Evolutionary conservation across 306 rosid genomes (phyloP).

Genomic region (Dalbergia cultrata): DNA sequence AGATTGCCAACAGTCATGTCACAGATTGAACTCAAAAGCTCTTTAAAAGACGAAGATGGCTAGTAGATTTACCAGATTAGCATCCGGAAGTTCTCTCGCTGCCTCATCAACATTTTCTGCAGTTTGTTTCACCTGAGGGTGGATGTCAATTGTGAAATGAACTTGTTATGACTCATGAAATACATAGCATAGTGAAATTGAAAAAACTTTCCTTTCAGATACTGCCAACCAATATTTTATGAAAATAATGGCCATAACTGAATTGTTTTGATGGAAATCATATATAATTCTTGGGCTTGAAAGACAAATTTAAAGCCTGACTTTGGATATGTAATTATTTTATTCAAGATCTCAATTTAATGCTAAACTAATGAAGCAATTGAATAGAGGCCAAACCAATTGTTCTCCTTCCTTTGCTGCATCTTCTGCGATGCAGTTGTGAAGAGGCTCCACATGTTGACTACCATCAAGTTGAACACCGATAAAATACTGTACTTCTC

Average conservation of each 20-base stretch:
- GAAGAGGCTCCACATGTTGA: constrained; percentile 91
- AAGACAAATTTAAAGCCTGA: constrained; percentile 28
- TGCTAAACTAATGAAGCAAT: constrained; percentile 16
- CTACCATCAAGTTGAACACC: constrained; percentile 99
- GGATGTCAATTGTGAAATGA: constrained; percentile 40
- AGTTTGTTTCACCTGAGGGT: constrained; percentile 76
- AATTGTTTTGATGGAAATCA: not conserved
- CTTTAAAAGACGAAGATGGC: constrained; percentile 28
- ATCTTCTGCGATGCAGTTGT: constrained; percentile 69
- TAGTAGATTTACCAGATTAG: constrained; percentile 71
- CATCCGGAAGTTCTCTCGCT: constrained; percentile 95
- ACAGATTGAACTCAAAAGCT: constrained; percentile 37
- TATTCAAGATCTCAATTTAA: constrained; percentile 2
- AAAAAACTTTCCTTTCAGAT: constrained; percentile 14
- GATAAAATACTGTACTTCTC: constrained; percentile 96
- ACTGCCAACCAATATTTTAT: too few species aligned
- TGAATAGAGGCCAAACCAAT: constrained; percentile 60
- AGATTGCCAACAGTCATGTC: constrained; percentile 46
- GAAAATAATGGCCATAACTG: too few species aligned
- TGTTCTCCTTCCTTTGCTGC: constrained; percentile 80
- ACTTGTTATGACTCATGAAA: constrained; percentile 27
- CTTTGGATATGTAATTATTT: constrained; percentile 5
- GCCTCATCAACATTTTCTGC: constrained; percentile 91
- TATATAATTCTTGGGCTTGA: not conserved
- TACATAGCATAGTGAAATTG: constrained; percentile 16